Evolutionary conservation across 2,329 filamentous ascomycete genomes (phyloP), one percentile per base, ranked within the genome.

Genomic region (Tolypocladium endophyticum): DNA sequence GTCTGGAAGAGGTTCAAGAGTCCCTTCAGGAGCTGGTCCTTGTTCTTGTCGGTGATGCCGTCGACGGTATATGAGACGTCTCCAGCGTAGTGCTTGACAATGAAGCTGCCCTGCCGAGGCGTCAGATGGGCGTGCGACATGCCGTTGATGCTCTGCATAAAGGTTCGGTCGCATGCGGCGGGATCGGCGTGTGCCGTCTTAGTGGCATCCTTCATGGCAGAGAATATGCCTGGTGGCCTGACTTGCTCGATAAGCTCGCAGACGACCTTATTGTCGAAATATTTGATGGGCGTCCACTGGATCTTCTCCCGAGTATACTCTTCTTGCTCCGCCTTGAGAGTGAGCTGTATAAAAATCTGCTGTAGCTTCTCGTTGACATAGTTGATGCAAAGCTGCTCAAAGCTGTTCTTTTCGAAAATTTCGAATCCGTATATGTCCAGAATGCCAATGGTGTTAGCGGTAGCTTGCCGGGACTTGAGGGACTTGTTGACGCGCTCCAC

Each of bases 291-390:
- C 0, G 92, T 97, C 94, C 94, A 99, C 71, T 96, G 87, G 71
- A 99, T 99, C 79, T 97, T 87, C 74, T 99, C 94, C 56, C 90
- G 82, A 20, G 89, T 91, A 70, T 99, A 99, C 73, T 99, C 94
- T 67, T 99, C 94, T 76, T 99, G 94, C 73, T 99, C 94, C 0
- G 94, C 88, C 78, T 96, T 96, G 63, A 99, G 76, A 0, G 94
- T 99, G 67, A 99, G 80, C 74, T 99, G 94, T 66, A 99, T 99
- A 72, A 99, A 99, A 69, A 99, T 97, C 71, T 99, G 94, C 75
- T 99, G 94, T 60, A 99, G 79, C 76, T 99, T 99, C 77, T 99
- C 94, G 74, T 99, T 99, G 70, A 97, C 95, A 70, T 97, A 99
- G 79, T 99, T 99, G 81, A 99, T 99, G 76, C 94, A 99, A 9